Percentiles rank a stretch among this genome's conserved stretches.
Evolutionary conservation across 1,284 basidiomycete genomes (phyloP).

Genomic region (Cutaneotrichosporon curvatum): DNA sequence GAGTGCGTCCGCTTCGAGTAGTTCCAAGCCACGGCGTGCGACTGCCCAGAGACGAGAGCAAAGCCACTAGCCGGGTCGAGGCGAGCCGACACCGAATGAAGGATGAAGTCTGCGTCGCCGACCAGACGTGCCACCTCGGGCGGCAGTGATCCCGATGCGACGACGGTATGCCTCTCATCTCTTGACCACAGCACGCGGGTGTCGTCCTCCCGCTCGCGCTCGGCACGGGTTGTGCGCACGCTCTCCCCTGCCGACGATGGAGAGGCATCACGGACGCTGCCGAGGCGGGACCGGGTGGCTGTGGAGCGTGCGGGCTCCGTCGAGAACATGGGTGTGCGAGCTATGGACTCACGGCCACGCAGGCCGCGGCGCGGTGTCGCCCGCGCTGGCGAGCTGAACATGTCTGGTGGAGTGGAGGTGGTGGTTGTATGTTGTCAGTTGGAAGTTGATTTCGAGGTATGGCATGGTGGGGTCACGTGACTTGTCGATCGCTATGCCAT

Average conservation of each 20-base stretch:
- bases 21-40: slow-evolving; percentile 46
- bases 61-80: slow-evolving; percentile 44
- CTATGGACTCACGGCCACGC: slow-evolving; percentile 16
- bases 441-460: neutral
- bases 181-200: slow-evolving; percentile 30
- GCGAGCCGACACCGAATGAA: slow-evolving; percentile 34
- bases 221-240: slow-evolving; percentile 7
- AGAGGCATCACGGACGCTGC: slow-evolving; percentile 4
- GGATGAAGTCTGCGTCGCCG: slow-evolving; percentile 37
- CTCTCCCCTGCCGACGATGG: slow-evolving; percentile 21
- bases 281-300: neutral
- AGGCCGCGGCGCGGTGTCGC: slow-evolving; percentile 26
- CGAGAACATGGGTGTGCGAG: slow-evolving; percentile 23
- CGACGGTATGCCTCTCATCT: slow-evolving; percentile 29
- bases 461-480: slow-evolving; percentile 6
- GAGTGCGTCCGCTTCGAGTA: slow-evolving; percentile 43
- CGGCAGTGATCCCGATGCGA: slow-evolving; percentile 27
- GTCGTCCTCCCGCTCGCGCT: slow-evolving; percentile 10
- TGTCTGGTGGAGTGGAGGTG: slow-evolving; percentile 7
- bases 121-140: slow-evolving; percentile 30
- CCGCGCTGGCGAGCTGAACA: slow-evolving; percentile 40
- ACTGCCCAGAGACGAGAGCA: slow-evolving; percentile 39
- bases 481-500: no score
- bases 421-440: slow-evolving; percentile 3
- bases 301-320: slow-evolving; percentile 8